Conservation (phyloP, 805 yeast genomes). For the Candida parachauliodes region DNA sequence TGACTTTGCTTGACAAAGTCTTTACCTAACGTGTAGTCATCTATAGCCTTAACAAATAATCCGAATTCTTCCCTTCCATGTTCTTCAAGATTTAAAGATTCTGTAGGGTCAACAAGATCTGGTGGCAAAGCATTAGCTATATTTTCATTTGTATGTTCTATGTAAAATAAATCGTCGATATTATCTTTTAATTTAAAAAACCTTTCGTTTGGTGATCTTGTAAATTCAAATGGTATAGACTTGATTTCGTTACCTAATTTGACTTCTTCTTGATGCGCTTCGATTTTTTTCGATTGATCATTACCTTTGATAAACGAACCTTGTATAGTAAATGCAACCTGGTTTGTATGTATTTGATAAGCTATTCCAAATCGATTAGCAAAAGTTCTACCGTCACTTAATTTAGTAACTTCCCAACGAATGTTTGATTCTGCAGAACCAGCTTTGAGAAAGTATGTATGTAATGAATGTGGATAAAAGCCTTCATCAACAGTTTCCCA, state of each 20-base stretch:
- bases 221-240: conserved; percentile 29
- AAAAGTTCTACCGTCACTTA: conserved; percentile 31
- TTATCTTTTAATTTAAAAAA: conserved; percentile 20
- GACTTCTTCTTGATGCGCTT: conserved; percentile 4
- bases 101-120: conserved; percentile 13
- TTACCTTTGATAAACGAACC: conserved; percentile 31
- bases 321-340: conserved; percentile 27
- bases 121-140: conserved; percentile 25
- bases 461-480: conserved; percentile 38
- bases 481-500: conserved; percentile 22
- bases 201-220: conserved; percentile 18
- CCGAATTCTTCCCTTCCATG: conserved; percentile 24
- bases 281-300: conserved; percentile 14
- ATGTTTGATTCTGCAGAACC: conserved; percentile 25
- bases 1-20: conserved; percentile 18
- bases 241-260: conserved; percentile 15
- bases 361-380: conserved; percentile 30
- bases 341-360: conserved; percentile 22
- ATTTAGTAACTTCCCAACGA: conserved; percentile 27
- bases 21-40: conserved; percentile 22
- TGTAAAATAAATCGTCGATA: conserved; percentile 13
- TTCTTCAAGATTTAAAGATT: conserved; percentile 10
- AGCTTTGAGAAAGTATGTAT: conserved; percentile 36
- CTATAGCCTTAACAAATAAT: conserved; percentile 27
- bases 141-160: conserved; percentile 28